phyloP scores from a whole-genome alignment of 2,329 filamentous ascomycete genomes.

The Thielaviopsis cerberus region DNA sequence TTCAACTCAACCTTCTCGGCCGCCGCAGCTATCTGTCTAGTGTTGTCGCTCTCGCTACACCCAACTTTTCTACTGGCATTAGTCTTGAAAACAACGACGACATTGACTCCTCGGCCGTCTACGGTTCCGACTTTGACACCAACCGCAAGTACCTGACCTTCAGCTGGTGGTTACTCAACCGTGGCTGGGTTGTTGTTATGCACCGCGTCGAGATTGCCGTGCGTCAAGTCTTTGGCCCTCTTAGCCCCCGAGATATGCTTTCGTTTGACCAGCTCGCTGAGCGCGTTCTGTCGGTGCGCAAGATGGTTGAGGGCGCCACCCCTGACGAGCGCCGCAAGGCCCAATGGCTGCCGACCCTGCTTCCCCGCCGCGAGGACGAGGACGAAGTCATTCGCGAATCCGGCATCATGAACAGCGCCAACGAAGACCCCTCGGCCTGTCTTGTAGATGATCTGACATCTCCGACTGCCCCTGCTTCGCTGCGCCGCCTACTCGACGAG shows the following conservation, averaged over 20 bases:
- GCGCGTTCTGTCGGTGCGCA: constrained; percentile 66
- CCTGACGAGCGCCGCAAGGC: constrained; percentile 22
- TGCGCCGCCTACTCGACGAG: constrained; percentile 80
- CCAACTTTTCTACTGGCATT: constrained; percentile 55
- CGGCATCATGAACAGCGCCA: constrained; percentile 39
- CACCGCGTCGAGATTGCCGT: constrained; percentile 70
- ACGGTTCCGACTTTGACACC: constrained; percentile 87
- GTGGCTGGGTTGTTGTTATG: constrained; percentile 70
- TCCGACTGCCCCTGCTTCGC: constrained; percentile 21
- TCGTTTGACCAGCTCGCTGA: constrained; percentile 63
- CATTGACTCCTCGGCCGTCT: constrained; percentile 60
- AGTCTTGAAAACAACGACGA: constrained; percentile 87
- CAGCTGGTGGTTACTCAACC: constrained; percentile 93
- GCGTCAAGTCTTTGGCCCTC: constrained; percentile 67
- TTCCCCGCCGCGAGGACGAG: constrained; percentile 64
- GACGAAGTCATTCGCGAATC: constrained; percentile 70
- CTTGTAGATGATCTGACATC: constrained; percentile 16
- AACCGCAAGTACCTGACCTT: constrained; percentile 90
- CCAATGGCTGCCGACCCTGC: constrained; percentile 68
- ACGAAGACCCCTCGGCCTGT: neutral
- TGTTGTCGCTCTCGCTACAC: constrained; percentile 75
- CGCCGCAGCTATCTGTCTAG: constrained; percentile 89
- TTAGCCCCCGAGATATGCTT: constrained; percentile 78
- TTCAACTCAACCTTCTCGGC: constrained; percentile 92
- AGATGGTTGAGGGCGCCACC: constrained; percentile 54